These are phyloP conservation scores for Fonsecaea pedrosoi DNA, from an alignment of 2,329 filamentous ascomycete genomes.

Conservation along the genomic window DNA sequence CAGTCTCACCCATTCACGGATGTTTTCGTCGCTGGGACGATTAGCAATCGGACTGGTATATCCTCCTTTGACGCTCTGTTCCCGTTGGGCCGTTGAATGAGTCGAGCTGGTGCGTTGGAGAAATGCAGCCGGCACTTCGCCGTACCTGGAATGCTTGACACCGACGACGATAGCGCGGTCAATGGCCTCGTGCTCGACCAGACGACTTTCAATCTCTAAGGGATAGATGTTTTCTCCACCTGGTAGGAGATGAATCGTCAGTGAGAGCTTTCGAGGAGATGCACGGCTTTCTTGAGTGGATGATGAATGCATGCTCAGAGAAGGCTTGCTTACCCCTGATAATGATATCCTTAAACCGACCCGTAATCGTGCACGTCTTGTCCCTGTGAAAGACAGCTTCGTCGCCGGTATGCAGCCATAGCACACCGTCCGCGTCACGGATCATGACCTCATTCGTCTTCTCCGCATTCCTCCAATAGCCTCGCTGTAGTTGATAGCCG, in stretches of 20 bases:
- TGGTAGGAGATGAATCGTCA: conserved; percentile 47
- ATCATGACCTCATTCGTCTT: conserved; percentile 76
- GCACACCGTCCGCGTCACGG: conserved; percentile 63
- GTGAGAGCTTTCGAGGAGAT: background rate
- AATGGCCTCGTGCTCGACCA: conserved; percentile 69
- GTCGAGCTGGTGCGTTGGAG: conserved; percentile 45
- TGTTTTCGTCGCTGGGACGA: conserved; percentile 55
- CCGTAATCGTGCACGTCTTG: conserved; percentile 75
- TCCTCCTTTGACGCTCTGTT: background rate
- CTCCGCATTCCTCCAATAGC: conserved; percentile 70
- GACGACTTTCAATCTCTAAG: conserved; percentile 75
- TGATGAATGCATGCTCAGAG: background rate
- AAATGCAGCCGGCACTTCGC: conserved; percentile 75
- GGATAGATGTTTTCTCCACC: conserved; percentile 77
- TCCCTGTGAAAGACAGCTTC: conserved; percentile 60
- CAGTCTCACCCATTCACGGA: conserved; percentile 68
- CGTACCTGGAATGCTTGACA: conserved; percentile 72
- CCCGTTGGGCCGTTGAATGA: conserved; percentile 39
- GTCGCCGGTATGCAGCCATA: conserved; percentile 72
- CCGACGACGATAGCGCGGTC: conserved; percentile 72
- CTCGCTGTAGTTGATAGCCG: conserved; percentile 73
- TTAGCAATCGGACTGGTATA: background rate
- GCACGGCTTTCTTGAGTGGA: background rate
- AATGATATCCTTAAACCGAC: conserved; percentile 80
- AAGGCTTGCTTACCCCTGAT: conserved; percentile 63